A percentile compares a stretch with the other conserved stretches of the same genome.
phyloP scores from a whole-genome alignment of 225 moss, liverwort and hornwort species.

The Sphagnum tenellum region DNA sequence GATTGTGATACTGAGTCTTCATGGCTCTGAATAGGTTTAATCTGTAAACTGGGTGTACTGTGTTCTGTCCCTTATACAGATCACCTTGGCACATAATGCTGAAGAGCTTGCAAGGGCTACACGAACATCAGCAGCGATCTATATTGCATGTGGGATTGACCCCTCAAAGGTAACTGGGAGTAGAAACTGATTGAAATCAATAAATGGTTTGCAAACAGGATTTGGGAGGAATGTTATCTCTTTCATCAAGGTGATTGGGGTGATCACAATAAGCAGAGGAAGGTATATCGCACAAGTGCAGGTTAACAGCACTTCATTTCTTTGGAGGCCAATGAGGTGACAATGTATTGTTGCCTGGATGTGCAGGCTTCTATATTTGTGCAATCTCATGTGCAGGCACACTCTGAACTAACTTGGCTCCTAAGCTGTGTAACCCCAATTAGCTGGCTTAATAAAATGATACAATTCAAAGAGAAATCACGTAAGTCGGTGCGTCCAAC shows the following conservation, averaged over 20 bases:
- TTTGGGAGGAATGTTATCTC: too few species aligned
- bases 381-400: conserved; percentile 89
- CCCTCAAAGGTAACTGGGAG: conserved; percentile 54
- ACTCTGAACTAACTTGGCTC: conserved; percentile 90
- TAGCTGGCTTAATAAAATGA: conserved; percentile 99
- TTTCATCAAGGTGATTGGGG: too few species aligned
- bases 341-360: conserved; percentile 1
- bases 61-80: conserved; percentile 16
- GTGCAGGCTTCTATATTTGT: conserved; percentile 89
- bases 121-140: conserved; percentile 75
- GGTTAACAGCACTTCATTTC: too few species aligned
- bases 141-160: conserved; percentile 91
- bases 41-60: too few species aligned
- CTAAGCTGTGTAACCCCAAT: conserved; percentile 95
- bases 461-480: conserved; percentile 94
- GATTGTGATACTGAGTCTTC: too few species aligned
- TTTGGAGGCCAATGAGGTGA: neutral
- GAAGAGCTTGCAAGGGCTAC: conserved; percentile 77
- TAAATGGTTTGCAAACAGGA: too few species aligned
- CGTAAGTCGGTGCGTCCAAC: conserved; percentile 63
- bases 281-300: too few species aligned
- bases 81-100: conserved; percentile 82
- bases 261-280: too few species aligned
- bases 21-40: too few species aligned
- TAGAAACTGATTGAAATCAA: too few species aligned